Base-by-base conservation (phyloP, 1,139 yeast species). In the Hanseniaspora gamundiae region DNA sequence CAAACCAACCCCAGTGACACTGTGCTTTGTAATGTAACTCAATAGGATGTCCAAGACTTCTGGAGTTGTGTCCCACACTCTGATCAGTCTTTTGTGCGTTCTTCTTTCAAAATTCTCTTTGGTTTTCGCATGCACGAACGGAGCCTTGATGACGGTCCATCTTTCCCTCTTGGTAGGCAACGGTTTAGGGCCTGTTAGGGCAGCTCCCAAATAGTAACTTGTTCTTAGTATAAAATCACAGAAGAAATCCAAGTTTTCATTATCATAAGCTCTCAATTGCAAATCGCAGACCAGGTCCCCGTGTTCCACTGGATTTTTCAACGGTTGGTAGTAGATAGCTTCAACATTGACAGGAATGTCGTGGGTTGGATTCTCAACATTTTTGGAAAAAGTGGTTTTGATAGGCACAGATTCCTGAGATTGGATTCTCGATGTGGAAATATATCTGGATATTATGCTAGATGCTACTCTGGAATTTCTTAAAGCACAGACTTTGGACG, bases 31-130 rank as follows among this genome's bases (percentile, higher is more conserved):
- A 44, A 91, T 68, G 52, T 82, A 83, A 27, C 94, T 77, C 47
- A 88, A 70, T 78, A 91, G 80, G 45, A 83, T 66, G 60, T 91
- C 95, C 40, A 91, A 70, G 3, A 83, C 80, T 56, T 86, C 95
- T 1, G 91, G 80, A 51, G 83, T 80, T 21, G 95, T 77, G 63
- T 91, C 97, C 70, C 75, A 87, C 17, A 87, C 84, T 50, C 71
- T 71, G 51, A 91, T 68, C 51, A 75, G 65, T 49, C 94, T 76
- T 56, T 81, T 77, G 61, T 76, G 85, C 1, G 97, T 91, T 44
- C 76, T 73, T 67, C 97, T 78, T 67, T 85, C 85, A 67, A 85
- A 91, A 68, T 91, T 91, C 66, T 91, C 95, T 66, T 91, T 91
- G 9, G 94, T 74, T 61, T 88, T 88, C 44, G 97, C 94, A 59